Base-by-base conservation (phyloP, 2,329 filamentous ascomycete species). In the Monilinia laxa region DNA sequence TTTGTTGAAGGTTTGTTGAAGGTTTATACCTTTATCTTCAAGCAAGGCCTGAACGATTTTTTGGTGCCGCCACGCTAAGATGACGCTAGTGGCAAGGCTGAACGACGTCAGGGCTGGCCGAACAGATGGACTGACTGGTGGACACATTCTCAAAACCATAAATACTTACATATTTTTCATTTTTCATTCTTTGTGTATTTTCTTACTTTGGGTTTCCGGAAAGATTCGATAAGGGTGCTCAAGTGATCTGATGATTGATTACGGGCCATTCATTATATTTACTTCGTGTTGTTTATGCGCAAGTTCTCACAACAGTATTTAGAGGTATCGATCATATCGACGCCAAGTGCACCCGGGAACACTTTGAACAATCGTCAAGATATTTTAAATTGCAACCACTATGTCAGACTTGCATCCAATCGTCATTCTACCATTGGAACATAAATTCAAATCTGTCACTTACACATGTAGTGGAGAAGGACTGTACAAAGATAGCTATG, bases 391-490 rank as follows among this genome's bases (percentile, higher is more conserved):
- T 51, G n/a, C 31, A 5, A 28, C 14, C n/a, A 35, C 5, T 49
- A 72, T 72, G 70, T 51, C 53, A 31, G 57, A 68, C 54, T 59
- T 71, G 23, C 18, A 71, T 23, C 70, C 68, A 45, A 70, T 69
- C 52, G 58, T 70, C 28, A 70, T 69, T 40, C 62, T 49, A 23
- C 58, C 65, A 28, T 51, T 71, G 23, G 60, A 69, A 28, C 59
- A 67, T 56, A 68, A 38, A 25, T 62, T 66, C 38, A 71, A 68
- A 53, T 69, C 67, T 23, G 62, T 73, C 52, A 69, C 65, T n/a
- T 70, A 67, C 35, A 67, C 65, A 23, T 72, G 70, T 47, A 64
- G 64, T n/a, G 65, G 68, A 59, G 67, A 72, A 47, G 67, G 66
- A 42, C 64, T 70, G 16, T 60, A 35, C 12, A 72, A 72, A 58